Conservation (phyloP, 2,329 filamentous ascomycete species). For the Aspergillus aculeatinus region DNA sequence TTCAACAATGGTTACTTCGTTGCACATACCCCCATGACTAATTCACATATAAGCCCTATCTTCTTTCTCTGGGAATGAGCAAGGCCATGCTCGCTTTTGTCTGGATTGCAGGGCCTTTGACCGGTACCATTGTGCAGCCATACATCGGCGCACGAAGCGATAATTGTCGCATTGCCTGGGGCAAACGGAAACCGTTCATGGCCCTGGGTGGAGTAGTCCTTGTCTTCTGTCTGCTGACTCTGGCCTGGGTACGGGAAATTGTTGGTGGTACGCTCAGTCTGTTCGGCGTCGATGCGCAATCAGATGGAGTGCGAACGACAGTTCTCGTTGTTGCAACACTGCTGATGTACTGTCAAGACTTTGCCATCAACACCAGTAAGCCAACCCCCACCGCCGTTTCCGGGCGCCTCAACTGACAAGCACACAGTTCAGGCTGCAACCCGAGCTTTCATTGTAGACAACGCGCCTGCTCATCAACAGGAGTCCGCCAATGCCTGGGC, state of each 20-base stretch:
- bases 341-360: constrained; percentile 86
- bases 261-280: constrained; percentile 65
- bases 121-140: constrained; percentile 74
- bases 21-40: background rate
- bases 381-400: background rate
- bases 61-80: constrained; percentile 75
- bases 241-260: constrained; percentile 72
- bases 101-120: constrained; percentile 80
- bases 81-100: constrained; percentile 81
- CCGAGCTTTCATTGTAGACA: constrained; percentile 89
- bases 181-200: constrained; percentile 79
- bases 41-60: constrained; percentile 55
- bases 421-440: constrained; percentile 77
- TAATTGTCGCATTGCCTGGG: constrained; percentile 71
- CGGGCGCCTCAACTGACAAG: background rate
- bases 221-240: constrained; percentile 63
- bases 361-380: constrained; percentile 86
- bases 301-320: constrained; percentile 57
- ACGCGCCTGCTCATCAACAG: constrained; percentile 87
- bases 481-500: constrained; percentile 92
- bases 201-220: constrained; percentile 66
- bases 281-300: constrained; percentile 67
- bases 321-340: constrained; percentile 77
- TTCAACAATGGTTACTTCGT: background rate
- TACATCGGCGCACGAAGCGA: constrained; percentile 79